These are phyloP conservation scores for Mediolabrus comicus DNA, from an alignment of 108 stramenopile genomes.

Conservation along the genomic window DNA sequence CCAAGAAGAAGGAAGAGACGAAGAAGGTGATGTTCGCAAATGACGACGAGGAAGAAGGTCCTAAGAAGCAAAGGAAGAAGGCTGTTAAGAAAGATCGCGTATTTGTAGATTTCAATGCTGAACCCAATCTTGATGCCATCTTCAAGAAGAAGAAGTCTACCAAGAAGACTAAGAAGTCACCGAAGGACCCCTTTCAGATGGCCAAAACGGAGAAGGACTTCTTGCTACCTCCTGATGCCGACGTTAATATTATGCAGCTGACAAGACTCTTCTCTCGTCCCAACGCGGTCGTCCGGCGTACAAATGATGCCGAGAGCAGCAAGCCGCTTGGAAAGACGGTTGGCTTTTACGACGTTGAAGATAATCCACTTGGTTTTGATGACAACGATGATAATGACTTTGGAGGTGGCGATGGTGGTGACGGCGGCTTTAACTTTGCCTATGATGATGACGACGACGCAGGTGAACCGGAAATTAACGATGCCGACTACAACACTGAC, in stretches of 20 bases:
- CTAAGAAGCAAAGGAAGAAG: slow-evolving; percentile 51
- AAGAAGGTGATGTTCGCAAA: slow-evolving; percentile 38
- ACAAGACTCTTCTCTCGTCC: slow-evolving; percentile 78
- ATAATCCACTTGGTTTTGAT: slow-evolving; percentile 41
- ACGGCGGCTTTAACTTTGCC: slow-evolving; percentile 50
- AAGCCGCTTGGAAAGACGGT: slow-evolving; percentile 48
- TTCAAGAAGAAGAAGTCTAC: slow-evolving; percentile 45
- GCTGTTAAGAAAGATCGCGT: slow-evolving; percentile 43
- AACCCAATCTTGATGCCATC: slow-evolving; percentile 20
- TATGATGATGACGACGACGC: slow-evolving; percentile 48
- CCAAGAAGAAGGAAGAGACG: neutral
- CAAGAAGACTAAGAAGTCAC: slow-evolving; percentile 37
- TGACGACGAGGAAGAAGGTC: slow-evolving; percentile 21
- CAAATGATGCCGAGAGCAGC: neutral
- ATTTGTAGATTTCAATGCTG: slow-evolving; percentile 35
- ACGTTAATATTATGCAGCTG: slow-evolving; percentile 58
- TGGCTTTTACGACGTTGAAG: slow-evolving; percentile 48
- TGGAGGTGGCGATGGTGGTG: slow-evolving; percentile 14
- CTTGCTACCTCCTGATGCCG: slow-evolving; percentile 75
- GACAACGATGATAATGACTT: slow-evolving; percentile 49
- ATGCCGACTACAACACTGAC: slow-evolving; percentile 47
- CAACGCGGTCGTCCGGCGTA: slow-evolving; percentile 46
- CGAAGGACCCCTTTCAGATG: slow-evolving; percentile 55
- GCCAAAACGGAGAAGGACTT: slow-evolving; percentile 65
- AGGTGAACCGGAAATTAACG: slow-evolving; percentile 28